Evolutionary conservation across 164 flowering plant species (phyloP), one percentile per base, ranked within the genome.

Genomic region (Liriodendron chinense): DNA sequence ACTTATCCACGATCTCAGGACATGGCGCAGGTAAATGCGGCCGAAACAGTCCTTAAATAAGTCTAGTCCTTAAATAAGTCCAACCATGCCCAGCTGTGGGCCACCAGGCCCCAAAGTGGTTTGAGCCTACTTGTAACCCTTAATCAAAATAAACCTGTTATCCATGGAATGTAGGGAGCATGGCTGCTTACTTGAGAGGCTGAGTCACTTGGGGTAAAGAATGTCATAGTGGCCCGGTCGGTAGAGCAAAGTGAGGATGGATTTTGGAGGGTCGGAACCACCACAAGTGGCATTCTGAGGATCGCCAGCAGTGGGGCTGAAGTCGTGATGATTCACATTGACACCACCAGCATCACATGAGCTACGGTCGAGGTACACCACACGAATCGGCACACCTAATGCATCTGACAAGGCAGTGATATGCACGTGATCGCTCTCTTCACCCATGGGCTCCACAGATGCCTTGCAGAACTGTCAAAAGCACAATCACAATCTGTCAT

Each of bases 381-480:
- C 94, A 43, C 99, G 98, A 75, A 94, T 89, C 50, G 98, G 90
- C 74, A 96, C 97, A 34, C 97, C 99, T 77, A 94, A 75, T 66
- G 97, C 91, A 85, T 96, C 99, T 21, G 97, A 91, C 66, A 96
- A 77, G 21, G 98, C 98, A 74, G 84, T 96, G 65, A 96, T 94
- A 80, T 96, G 99, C 68, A 96, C 96, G 75, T 96, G 99, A 76
- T 96, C 98, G 71, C 98, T 96, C 83, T 96, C 98, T 86, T 96
- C 98, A 48, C 99, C 98, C 99, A 96, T 94, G 65, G 99, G 99
- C 75, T 94, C 97, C 81, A 96, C 99, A 0, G 97, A 90, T 34
- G 97, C 73, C 85, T 94, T 92, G 88, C 99, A 96, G 78, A 96
- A 96, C 99, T 96, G 83, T 48, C 76, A 82, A 67, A 25, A 64